Percentiles rank a stretch among this genome's conserved stretches.
Evolutionary conservation across 148 eudicot genomes (phyloP).

Genomic region (Rhododendron ovatum): DNA sequence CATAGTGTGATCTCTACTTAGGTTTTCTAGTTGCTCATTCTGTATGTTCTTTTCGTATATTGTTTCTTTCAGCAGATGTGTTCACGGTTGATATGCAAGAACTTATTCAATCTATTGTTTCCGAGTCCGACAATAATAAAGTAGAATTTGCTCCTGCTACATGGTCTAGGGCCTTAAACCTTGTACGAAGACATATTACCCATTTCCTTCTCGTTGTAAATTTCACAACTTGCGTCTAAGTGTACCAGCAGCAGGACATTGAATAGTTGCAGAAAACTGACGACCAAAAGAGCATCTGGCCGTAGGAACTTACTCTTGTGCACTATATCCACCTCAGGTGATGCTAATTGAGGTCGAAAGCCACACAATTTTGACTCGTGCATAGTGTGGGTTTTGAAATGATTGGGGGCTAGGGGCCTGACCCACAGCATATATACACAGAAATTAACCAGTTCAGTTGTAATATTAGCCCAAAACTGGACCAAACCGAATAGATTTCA

Average conservation of each 20-base stretch:
- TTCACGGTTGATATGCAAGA: background rate
- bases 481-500: background rate
- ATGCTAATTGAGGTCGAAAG: background rate
- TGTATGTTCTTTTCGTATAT: background rate
- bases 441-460: background rate
- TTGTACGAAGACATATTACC: background rate
- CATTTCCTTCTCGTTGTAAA: background rate
- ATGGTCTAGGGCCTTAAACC: background rate
- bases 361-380: background rate
- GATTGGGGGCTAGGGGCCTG: background rate
- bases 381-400: background rate
- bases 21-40: background rate
- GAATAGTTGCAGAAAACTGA: background rate
- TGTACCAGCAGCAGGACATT: background rate
- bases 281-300: background rate
- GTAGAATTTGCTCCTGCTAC: background rate
- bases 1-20: background rate
- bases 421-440: background rate
- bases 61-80: background rate
- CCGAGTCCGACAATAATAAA: background rate
- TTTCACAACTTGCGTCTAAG: background rate
- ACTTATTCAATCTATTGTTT: background rate
- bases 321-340: background rate
- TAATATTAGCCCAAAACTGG: background rate
- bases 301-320: background rate